Evolutionary conservation across 495 filamentous ascomycete genomes (phyloP), one percentile per base, ranked within the genome.

Genomic region (Penicillium mononematosum): DNA sequence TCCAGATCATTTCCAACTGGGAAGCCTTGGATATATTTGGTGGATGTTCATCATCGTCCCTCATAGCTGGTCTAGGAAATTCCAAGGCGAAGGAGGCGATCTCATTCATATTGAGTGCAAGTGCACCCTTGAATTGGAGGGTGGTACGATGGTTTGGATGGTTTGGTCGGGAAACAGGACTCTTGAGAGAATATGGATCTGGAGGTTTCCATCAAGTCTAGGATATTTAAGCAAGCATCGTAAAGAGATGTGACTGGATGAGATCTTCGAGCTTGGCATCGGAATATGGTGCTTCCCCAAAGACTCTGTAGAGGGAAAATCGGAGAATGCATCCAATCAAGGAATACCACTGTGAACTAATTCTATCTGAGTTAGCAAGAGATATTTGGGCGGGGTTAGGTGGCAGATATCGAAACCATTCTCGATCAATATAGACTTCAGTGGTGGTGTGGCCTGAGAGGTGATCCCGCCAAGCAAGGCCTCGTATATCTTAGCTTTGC

Each of bases 91-190:
- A 63, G 2, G 25, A 17, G 11, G 58, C 57, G 19, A 68, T 59
- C 2, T 64, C 52, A 31, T 65, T 48, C 14, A 65, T 59, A 25
- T 61, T 59, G 4, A 29, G 47, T 11, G 62, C 62, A 39, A 68
- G 34, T 10, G 54, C 59, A 32, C 49, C 53, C 42, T 62, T 52
- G n/a, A 47, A 41, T 32, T 49, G 53, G 4, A 63, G 45, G 4
- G 57, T 56, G 8, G 62, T 65, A 22, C 61, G 55, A 29, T 45
- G 57, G 24, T 60, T 50, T 5, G 65, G 58, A 29, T 48, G 58
- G 24, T 60, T 50, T 5, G 65, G 57, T 8, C 45, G 54, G 14
- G 39, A 52, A 16, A 56, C 49, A 6, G 62, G 62, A 0, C 27
- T 32, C 20, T 47, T 43, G 16, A 55, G 38, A 19, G 7, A 42